Evolutionary conservation across 768 basidiomycete genomes (phyloP).

Genomic region (Suillus variegatus): DNA sequence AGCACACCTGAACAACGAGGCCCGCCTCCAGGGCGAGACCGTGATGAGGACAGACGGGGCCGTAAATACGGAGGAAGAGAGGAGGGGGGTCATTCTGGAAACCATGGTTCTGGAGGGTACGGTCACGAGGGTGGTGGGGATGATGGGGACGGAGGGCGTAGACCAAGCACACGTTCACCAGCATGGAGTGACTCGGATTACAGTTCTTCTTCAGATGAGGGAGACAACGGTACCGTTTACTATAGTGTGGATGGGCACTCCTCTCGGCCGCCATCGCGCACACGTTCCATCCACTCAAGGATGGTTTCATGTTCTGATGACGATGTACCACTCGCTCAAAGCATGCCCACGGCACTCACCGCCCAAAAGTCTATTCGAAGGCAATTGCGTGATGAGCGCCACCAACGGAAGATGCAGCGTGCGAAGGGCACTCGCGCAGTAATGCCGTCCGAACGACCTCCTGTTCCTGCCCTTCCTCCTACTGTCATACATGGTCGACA

Average conservation of each 20-base stretch:
- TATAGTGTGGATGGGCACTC: conserved; percentile 37
- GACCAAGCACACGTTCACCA: conserved; percentile 26
- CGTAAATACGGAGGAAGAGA: conserved; percentile 12
- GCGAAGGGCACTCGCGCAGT: conserved; percentile 30
- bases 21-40: conserved; percentile 14
- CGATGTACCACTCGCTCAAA: conserved; percentile 80
- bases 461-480: conserved; percentile 21
- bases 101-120: conserved; percentile 19
- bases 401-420: conserved; percentile 54
- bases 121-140: conserved; percentile 42
- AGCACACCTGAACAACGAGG: conserved; percentile 22
- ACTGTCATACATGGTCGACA: conserved; percentile 30
- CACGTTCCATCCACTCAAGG: conserved; percentile 22
- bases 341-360: conserved; percentile 79
- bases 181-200: conserved; percentile 37
- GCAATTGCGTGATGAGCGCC: conserved; percentile 69
- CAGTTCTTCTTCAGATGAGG: conserved; percentile 44
- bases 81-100: conserved; percentile 20
- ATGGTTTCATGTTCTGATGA: conserved; percentile 51
- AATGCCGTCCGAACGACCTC: conserved; percentile 20
- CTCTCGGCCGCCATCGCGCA: conserved; percentile 24
- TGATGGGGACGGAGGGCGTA: conserved; percentile 39
- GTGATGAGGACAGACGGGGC: conserved; percentile 8
- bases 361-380: conserved; percentile 81
- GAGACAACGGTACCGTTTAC: conserved; percentile 42